Evolutionary conservation across 2,329 filamentous ascomycete species (phyloP).

Genomic region (Chrysoporthe cubensis): DNA sequence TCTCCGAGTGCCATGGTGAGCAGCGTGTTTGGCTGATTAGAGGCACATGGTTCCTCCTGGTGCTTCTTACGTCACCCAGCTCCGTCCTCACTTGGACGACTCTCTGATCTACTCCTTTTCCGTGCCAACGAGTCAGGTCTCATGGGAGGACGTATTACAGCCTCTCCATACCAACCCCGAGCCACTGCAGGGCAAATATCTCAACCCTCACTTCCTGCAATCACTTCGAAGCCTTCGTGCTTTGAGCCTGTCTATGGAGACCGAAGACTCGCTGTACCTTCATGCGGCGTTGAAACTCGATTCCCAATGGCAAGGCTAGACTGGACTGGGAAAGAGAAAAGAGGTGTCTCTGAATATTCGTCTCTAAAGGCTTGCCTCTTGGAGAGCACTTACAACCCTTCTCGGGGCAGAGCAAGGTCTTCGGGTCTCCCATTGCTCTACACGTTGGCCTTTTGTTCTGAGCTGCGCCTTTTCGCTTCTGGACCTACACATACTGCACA

Average conservation of each 20-base stretch:
- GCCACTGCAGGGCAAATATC: not conserved
- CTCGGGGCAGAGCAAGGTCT: too few species aligned
- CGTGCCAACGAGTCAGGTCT: not conserved
- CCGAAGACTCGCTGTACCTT: not conserved
- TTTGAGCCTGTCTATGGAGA: conserved; percentile 2
- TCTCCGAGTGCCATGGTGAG: conserved; percentile 8
- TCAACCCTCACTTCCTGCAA: conserved; percentile 1
- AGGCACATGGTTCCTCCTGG: conserved; percentile 33
- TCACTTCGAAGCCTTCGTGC: conserved; percentile 5
- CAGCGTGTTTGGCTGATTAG: conserved; percentile 27
- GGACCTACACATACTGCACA: too few species aligned
- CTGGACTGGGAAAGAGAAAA: conserved; percentile 29
- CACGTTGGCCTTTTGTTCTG: too few species aligned
- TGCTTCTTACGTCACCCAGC: conserved; percentile 36
- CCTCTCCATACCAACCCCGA: not conserved
- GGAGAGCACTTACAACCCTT: too few species aligned
- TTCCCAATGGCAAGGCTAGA: conserved; percentile 33
- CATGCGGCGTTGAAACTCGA: conserved; percentile 33
- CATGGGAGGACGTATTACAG: not conserved
- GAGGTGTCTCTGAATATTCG: conserved; percentile 25
- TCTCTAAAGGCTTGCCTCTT: too few species aligned
- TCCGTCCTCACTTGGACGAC: conserved; percentile 33
- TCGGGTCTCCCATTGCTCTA: too few species aligned
- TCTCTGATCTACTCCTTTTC: conserved; percentile 23
- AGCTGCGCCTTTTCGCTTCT: too few species aligned